A percentile compares a stretch with the other conserved stretches of the same genome.
phyloP scores from a whole-genome alignment of 345 rosid species.

The Pistacia integerrima region DNA sequence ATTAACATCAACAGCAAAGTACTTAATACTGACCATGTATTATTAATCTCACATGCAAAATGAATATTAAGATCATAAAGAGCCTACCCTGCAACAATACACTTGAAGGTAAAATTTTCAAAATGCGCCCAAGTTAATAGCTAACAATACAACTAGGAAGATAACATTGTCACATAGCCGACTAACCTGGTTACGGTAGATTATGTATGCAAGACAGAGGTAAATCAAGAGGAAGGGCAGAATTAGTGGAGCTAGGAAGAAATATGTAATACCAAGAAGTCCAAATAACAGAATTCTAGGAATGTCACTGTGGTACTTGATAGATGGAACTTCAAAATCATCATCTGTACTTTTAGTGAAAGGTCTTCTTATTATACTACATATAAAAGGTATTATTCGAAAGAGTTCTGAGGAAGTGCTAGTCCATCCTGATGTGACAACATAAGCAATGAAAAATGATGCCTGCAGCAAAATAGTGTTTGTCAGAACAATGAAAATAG shows the following conservation, averaged over 20 bases:
- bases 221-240: slow-evolving; percentile 89
- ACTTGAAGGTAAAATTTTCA: slow-evolving; percentile 7
- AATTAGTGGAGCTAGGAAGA: slow-evolving; percentile 89
- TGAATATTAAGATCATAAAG: background rate
- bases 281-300: slow-evolving; percentile 89
- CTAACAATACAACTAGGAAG: background rate
- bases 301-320: slow-evolving; percentile 77
- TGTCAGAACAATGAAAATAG: slow-evolving; percentile 18
- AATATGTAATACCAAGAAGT: slow-evolving; percentile 89
- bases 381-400: slow-evolving; percentile 70
- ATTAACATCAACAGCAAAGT: slow-evolving; percentile 5
- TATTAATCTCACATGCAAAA: background rate
- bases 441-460: slow-evolving; percentile 90
- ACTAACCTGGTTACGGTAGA: slow-evolving; percentile 86
- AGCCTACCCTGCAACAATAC: background rate
- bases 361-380: slow-evolving; percentile 55
- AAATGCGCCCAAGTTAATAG: background rate
- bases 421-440: slow-evolving; percentile 97
- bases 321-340: slow-evolving; percentile 71
- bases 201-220: slow-evolving; percentile 79
- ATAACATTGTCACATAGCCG: background rate
- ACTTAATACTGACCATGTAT: background rate
- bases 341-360: slow-evolving; percentile 46
- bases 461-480: slow-evolving; percentile 52
- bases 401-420: slow-evolving; percentile 84